Percentiles rank a stretch among this genome's conserved stretches.
Conservation (phyloP, 805 yeast species). For the Ogataea philodendri region DNA sequence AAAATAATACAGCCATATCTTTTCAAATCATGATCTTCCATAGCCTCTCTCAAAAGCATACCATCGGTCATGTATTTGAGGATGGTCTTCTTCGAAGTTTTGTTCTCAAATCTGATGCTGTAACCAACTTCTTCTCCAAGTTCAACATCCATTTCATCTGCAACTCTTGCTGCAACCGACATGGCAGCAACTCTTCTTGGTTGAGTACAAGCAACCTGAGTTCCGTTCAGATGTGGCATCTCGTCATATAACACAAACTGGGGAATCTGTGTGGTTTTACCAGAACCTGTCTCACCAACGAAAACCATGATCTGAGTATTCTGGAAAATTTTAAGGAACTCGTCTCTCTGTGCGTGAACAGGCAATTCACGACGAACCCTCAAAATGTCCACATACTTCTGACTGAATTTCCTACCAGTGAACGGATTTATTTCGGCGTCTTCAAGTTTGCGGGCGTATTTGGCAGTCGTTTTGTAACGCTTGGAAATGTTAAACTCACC, state of each 20-base stretch:
- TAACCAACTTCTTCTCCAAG: slow-evolving; percentile 96
- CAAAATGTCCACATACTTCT: slow-evolving; percentile 74
- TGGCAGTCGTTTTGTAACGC: slow-evolving; percentile 66
- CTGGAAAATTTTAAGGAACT: slow-evolving; percentile 82
- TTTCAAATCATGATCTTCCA: slow-evolving; percentile 85
- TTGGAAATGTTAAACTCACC: slow-evolving; percentile 58
- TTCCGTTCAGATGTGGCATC: slow-evolving; percentile 80
- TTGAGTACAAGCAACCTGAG: slow-evolving; percentile 91
- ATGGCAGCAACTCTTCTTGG: slow-evolving; percentile 99
- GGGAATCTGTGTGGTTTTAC: slow-evolving; percentile 97
- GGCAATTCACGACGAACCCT: slow-evolving; percentile 83
- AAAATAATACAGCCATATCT: slow-evolving; percentile 86
- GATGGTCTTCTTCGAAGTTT: slow-evolving; percentile 73
- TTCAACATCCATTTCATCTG: slow-evolving; percentile 93
- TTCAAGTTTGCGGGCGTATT: slow-evolving; percentile 59
- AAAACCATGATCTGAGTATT: slow-evolving; percentile 92
- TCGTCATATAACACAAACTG: slow-evolving; percentile 93
- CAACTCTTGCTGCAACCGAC: slow-evolving; percentile 97
- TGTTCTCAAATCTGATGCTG: slow-evolving; percentile 90
- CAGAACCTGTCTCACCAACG: slow-evolving; percentile 99
- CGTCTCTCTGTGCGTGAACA: slow-evolving; percentile 89
- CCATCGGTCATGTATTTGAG: slow-evolving; percentile 98
- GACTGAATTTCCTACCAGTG: slow-evolving; percentile 61
- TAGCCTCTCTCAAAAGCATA: slow-evolving; percentile 94
- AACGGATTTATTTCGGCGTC: slow-evolving; percentile 69